Evolutionary conservation across 2,329 filamentous ascomycete species (phyloP).

Genomic region (Penicillium freii): DNA sequence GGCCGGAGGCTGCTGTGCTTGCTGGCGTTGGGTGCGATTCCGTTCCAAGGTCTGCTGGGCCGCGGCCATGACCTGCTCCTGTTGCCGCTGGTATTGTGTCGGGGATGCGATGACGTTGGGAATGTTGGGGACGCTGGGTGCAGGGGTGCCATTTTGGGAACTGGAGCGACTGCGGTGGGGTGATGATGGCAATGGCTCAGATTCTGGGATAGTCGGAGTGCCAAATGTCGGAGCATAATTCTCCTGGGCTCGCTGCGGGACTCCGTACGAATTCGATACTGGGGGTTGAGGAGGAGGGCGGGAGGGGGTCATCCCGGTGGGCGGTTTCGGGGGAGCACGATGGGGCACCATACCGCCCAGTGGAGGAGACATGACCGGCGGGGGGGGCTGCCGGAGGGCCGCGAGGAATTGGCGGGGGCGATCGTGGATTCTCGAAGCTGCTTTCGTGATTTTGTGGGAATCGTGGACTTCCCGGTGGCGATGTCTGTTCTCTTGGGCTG

Average conservation of each 20-base stretch:
- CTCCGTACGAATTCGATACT: slow-evolving; percentile 39
- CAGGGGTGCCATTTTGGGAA: slow-evolving; percentile 59
- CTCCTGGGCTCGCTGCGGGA: slow-evolving; percentile 60
- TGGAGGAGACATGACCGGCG: slow-evolving; percentile 49
- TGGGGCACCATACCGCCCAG: slow-evolving; percentile 67
- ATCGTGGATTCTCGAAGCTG: slow-evolving; percentile 95
- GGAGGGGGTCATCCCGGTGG: slow-evolving; percentile 49
- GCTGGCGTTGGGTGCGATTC: slow-evolving; percentile 70
- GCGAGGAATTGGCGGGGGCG: slow-evolving; percentile 81
- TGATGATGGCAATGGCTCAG: slow-evolving; percentile 61
- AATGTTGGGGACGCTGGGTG: slow-evolving; percentile 43
- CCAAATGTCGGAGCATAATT: slow-evolving; percentile 38
- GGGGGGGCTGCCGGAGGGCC: slow-evolving; percentile 48
- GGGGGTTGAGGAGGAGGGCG: slow-evolving; percentile 46
- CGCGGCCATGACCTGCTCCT: slow-evolving; percentile 77
- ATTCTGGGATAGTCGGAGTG: slow-evolving; percentile 55
- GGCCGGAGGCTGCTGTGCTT: slow-evolving; percentile 39
- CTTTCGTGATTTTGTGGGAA: slow-evolving; percentile 87
- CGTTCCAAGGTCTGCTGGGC: slow-evolving; percentile 74
- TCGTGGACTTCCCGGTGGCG: slow-evolving; percentile 77
- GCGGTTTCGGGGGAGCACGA: slow-evolving; percentile 85
- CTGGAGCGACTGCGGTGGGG: slow-evolving; percentile 68
- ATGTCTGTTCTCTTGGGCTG: slow-evolving; percentile 46
- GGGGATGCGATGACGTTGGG: slow-evolving; percentile 39
- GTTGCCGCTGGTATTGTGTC: slow-evolving; percentile 63